Evolutionary conservation across 176 grass and related monocot genomes (phyloP), one percentile per base, ranked within the genome.

Genomic region (Ensete ventricosum): DNA sequence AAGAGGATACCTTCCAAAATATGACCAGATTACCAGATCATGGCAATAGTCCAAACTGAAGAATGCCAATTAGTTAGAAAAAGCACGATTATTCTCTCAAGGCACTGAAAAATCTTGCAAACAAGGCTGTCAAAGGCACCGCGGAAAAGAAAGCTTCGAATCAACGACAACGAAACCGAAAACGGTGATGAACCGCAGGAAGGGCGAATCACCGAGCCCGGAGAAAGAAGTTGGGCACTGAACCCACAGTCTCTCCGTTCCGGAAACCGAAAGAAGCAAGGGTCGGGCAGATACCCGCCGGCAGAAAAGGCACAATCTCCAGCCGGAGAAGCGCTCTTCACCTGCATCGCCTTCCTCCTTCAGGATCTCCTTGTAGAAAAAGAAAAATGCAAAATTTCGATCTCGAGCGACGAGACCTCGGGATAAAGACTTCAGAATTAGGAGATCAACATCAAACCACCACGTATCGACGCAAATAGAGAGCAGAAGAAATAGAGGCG

Each of bases 301-400:
- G n/a, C 60, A 23, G 19, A 23, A 63, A 63, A 23, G 60, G 60
- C 60, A 24, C 60, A 63, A 63, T 63, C 60, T 63, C 60, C 60
- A 11, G 60, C 60, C 60, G 60, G 60, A 63, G 60, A 63, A 63
- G 60, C 60, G 60, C 60, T 63, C 60, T 63, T 23, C 60, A 25
- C 60, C 60, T 63, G 9, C 60, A 23, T 63, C 20, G 19, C 60
- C 60, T 63, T 63, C 60, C 60, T 63, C 20, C 21, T 63, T 20
- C 60, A 20, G 19, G 60, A 63, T 23, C 60, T 63, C 60, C 60
- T 63, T 63, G 13, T 64, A 75, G 55, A 71, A 82, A 72, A 87
- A 81, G 20, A 76, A 79, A 59, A 8, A 23, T 7, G 75, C 27
- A 69, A 55, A 74, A 22, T 63, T 63, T 63, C 60, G 60, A 63